phyloP scores from a whole-genome alignment of 2,329 filamentous ascomycete genomes.

The Cercospora sojina region DNA sequence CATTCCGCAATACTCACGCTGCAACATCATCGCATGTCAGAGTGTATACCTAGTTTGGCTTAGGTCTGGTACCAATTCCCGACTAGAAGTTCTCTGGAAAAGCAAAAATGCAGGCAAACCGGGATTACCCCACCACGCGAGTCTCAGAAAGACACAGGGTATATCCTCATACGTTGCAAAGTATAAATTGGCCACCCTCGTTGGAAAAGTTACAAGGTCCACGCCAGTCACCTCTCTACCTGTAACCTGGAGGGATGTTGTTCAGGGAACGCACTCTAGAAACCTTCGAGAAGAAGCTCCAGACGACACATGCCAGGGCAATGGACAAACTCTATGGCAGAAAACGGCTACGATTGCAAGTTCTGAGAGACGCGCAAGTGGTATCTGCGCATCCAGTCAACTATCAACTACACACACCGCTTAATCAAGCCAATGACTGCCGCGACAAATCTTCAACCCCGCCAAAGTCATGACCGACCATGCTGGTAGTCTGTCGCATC shows the following conservation, averaged over 20 bases:
- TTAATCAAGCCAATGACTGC: background rate
- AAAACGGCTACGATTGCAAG: background rate
- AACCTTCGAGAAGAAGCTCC: constrained; percentile 10
- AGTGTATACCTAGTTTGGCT: background rate
- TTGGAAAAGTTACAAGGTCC: background rate
- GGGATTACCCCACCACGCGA: background rate
- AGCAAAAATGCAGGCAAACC: background rate
- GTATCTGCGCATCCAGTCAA: background rate
- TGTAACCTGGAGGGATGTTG: background rate
- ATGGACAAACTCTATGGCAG: background rate
- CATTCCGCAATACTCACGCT: background rate
- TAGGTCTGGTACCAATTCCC: background rate
- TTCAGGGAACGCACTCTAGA: constrained; percentile 1
- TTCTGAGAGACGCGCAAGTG: background rate
- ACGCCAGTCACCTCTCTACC: background rate
- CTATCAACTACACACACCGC: background rate
- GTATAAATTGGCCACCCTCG: background rate
- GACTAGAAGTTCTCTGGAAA: background rate
- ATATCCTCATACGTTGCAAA: background rate
- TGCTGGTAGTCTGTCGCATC: background rate
- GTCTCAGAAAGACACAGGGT: background rate
- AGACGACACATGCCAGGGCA: background rate
- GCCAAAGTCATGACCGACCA: background rate
- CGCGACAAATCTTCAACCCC: background rate
- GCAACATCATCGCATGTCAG: background rate